Evolutionary conservation across 306 rosid species (phyloP).

Genomic region (Lathyrus sativus): DNA sequence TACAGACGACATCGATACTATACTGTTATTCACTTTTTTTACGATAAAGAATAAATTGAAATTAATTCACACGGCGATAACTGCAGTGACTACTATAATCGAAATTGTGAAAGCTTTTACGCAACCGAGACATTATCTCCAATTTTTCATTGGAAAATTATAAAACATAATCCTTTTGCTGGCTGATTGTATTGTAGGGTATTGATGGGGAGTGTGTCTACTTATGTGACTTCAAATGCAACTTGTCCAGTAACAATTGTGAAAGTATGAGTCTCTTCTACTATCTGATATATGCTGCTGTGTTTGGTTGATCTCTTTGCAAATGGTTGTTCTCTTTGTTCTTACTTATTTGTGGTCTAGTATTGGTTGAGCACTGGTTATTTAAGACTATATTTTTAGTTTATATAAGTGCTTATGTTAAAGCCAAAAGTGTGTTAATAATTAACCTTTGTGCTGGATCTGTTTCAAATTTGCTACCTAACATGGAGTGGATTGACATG

Average conservation of each 20-base stretch:
- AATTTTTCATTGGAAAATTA: neutral
- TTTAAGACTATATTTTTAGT: conserved; percentile 6
- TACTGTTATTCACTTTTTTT: no score
- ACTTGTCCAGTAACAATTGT: conserved; percentile 53
- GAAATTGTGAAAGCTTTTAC: no score
- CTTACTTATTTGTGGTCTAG: conserved; percentile 17
- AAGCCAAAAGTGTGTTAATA: conserved; percentile 30
- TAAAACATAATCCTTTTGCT: neutral
- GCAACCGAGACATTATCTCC: no score
- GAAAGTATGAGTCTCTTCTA: conserved; percentile 40
- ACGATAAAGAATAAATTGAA: no score
- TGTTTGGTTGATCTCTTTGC: conserved; percentile 12
- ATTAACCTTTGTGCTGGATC: conserved; percentile 35
- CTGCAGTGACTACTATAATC: no score
- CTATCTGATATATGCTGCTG: conserved; percentile 26
- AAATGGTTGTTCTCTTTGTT: neutral
- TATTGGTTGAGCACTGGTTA: neutral
- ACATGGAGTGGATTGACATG: conserved; percentile 12
- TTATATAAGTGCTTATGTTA: conserved; percentile 26
- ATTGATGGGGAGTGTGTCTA: conserved; percentile 61
- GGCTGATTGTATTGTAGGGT: conserved; percentile 44
- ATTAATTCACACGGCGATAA: no score
- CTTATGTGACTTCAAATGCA: conserved; percentile 50
- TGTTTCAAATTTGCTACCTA: conserved; percentile 11
- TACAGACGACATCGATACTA: no score